These are phyloP conservation scores for Omphalotus guepiniiformis DNA, from an alignment of 768 basidiomycete genomes.

Conservation along the genomic window DNA sequence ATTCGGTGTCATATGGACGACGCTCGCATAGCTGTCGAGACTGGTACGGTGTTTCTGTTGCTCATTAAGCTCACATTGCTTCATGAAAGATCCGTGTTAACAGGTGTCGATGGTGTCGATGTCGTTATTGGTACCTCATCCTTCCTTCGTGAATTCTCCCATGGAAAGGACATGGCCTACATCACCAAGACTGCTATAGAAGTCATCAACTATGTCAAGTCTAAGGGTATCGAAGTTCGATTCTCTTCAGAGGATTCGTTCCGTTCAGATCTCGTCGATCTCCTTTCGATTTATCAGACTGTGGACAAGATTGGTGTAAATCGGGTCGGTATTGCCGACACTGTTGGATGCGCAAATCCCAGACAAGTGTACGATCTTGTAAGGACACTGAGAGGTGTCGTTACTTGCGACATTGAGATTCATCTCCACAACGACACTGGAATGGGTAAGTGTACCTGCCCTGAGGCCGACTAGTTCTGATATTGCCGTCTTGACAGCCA, in stretches of 20 bases:
- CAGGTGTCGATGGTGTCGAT: slow-evolving; percentile 97
- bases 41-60: slow-evolving; percentile 50
- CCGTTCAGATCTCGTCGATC: slow-evolving; percentile 98
- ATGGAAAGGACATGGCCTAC: slow-evolving; percentile 99
- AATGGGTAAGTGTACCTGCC: slow-evolving; percentile 57
- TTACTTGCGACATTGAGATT: slow-evolving; percentile 95
- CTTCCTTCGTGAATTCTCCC: slow-evolving; percentile 98
- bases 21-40: slow-evolving; percentile 96
- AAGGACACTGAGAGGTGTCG: slow-evolving; percentile 92
- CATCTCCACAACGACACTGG: slow-evolving; percentile 99
- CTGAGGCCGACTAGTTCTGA: background rate
- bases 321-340: slow-evolving; percentile 98
- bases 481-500: slow-evolving; percentile 48
- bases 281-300: slow-evolving; percentile 97
- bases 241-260: slow-evolving; percentile 99
- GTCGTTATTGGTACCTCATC: slow-evolving; percentile 99
- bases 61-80: background rate
- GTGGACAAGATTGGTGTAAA: slow-evolving; percentile 99
- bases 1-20: slow-evolving; percentile 99
- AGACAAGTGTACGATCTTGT: slow-evolving; percentile 98
- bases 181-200: slow-evolving; percentile 99
- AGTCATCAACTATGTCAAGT: slow-evolving; percentile 99
- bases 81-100: slow-evolving; percentile 3
- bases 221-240: slow-evolving; percentile 98
- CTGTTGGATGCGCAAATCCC: slow-evolving; percentile 98